Base-by-base conservation (phyloP, 106 monocot genomes). In the Allium sativum region DNA sequence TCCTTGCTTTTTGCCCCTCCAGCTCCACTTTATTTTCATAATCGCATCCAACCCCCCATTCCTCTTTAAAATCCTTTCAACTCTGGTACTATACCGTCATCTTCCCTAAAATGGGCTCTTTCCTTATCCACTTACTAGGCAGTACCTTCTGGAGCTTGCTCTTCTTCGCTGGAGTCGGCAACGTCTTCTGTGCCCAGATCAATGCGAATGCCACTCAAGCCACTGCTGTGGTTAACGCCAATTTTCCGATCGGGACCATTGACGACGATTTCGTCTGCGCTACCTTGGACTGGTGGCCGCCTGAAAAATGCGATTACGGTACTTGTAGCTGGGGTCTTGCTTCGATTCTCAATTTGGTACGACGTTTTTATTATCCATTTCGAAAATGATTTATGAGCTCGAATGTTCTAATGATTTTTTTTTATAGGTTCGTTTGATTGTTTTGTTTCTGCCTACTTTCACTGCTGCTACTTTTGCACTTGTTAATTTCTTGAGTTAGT, bases 251-350 rank as follows among this genome's bases (percentile, higher is more conserved):
- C 67, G 87, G 73, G 19, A 56, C 48, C 3, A 91, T 87, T 0
- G 87, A 91, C 50, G 72, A 73, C 3, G 80, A 84, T 59, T 96
- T 87, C 56, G 58, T 96, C 15, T 96, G 96, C 56, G 87, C 96
- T 42, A 96, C 96, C 7, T 52, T 96, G 57, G 96, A 96, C 46
- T 96, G 96, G 96, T 96, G 96, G 96, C 96, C 96, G 16, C 96
- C 96, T 44, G 91, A 87, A 44, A 96, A 96, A 65, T 96, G 96
- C 56, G 96, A 96, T 69, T 91, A 96, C 51, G 96, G 96, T 14
- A 85, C 91, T 22, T 96, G 96, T 55, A 76, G 80, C 65, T 96
- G 96, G 96, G 96, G 91, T 16, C 75, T 73, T 8, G 79, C 96
- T 62, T 87, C 91, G 21, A 14, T 96, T 55, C 91, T 96, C 65